Percentiles rank a stretch among this genome's conserved stretches.
Evolutionary conservation across 805 yeast genomes (phyloP).

Genomic region (Danielia oregonensis): DNA sequence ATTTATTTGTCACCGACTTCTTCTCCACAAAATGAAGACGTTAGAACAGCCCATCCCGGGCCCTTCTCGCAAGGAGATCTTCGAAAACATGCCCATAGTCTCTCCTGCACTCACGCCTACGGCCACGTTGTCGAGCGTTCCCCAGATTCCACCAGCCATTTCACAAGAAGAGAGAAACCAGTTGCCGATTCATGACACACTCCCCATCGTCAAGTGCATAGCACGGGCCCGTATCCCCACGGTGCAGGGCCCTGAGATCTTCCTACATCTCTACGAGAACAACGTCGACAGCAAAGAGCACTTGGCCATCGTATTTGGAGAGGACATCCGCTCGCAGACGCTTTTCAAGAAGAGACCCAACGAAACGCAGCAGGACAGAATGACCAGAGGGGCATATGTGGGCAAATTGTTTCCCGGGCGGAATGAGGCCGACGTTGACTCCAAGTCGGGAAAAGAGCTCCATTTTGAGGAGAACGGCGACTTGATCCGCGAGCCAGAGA

Average conservation of each 20-base stretch:
- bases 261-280: conserved; percentile 83
- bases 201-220: conserved; percentile 81
- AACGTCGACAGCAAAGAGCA: conserved; percentile 90
- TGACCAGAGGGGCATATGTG: conserved; percentile 97
- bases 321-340: conserved; percentile 74
- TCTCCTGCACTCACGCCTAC: conserved; percentile 17
- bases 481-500: conserved; percentile 18
- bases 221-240: conserved; percentile 97
- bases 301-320: conserved; percentile 95
- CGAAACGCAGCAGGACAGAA: conserved; percentile 87
- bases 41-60: neutral
- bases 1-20: too few relatives aligned
- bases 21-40: too few relatives aligned
- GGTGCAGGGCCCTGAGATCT: conserved; percentile 90
- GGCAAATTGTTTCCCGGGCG: conserved; percentile 92
- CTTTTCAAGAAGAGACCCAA: conserved; percentile 57
- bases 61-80: conserved; percentile 1
- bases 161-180: conserved; percentile 25
- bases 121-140: conserved; percentile 2
- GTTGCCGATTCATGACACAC: conserved; percentile 43
- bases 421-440: conserved; percentile 58
- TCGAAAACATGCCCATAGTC: conserved; percentile 16
- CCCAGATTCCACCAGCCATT: conserved; percentile 11
- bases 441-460: conserved; percentile 19
- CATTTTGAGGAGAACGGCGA: conserved; percentile 32